These are phyloP conservation scores for Wolfiporia cocos DNA, from an alignment of 1,284 basidiomycete genomes.

Conservation along the genomic window DNA sequence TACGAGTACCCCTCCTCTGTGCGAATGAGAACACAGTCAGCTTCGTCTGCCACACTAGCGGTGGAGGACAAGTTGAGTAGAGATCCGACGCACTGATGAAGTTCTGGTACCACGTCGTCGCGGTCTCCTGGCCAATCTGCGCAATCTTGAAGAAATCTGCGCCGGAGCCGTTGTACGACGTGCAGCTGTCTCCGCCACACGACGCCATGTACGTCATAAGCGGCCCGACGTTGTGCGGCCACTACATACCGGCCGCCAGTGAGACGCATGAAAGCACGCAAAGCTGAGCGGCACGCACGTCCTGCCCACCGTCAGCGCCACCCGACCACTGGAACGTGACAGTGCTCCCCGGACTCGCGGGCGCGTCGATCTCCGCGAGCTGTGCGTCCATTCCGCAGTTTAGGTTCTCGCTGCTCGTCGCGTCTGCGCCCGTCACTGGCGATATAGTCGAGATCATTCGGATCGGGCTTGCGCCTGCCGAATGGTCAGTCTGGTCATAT, in stretches of 20 bases:
- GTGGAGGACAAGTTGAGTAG: neutral
- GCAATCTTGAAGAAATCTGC: constrained; percentile 71
- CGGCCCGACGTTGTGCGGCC: constrained; percentile 70
- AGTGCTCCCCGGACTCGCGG: constrained; percentile 58
- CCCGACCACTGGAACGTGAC: constrained; percentile 57
- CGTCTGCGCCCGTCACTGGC: constrained; percentile 67
- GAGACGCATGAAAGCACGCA: constrained; percentile 1
- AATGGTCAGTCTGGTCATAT: neutral
- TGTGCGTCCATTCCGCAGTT: constrained; percentile 60
- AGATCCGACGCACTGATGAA: constrained; percentile 24
- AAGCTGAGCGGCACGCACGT: no score
- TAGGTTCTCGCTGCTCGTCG: constrained; percentile 44
- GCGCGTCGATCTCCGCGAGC: constrained; percentile 43
- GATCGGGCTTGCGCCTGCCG: constrained; percentile 38
- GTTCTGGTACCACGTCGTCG: constrained; percentile 33
- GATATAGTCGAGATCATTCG: constrained; percentile 48
- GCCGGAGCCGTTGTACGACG: constrained; percentile 47
- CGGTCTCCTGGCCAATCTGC: constrained; percentile 33
- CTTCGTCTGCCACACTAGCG: neutral
- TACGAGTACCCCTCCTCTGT: constrained; percentile 33
- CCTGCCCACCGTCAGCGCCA: constrained; percentile 32
- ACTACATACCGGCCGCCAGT: constrained; percentile 31
- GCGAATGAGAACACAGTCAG: constrained; percentile 6
- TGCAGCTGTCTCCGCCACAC: constrained; percentile 51
- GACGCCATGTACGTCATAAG: constrained; percentile 68